Percentiles rank a stretch among this genome's conserved stretches.
phyloP scores from a whole-genome alignment of 2,329 filamentous ascomycete species.

The Sarocladiaceae sp. region DNA sequence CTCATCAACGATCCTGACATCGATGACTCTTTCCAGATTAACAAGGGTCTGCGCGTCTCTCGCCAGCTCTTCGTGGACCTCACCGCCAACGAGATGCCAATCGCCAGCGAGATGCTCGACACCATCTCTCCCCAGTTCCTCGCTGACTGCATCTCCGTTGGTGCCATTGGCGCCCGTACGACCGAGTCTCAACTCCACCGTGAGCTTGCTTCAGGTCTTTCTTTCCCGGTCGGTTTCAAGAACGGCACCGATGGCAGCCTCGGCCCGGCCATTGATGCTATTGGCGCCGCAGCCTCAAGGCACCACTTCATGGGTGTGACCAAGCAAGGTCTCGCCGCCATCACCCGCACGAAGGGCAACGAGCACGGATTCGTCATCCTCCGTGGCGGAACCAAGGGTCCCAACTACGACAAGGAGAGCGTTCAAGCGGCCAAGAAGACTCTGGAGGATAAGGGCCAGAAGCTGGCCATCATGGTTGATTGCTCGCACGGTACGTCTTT shows the following conservation, averaged over 20 bases:
- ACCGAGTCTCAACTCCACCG: slow-evolving; percentile 96
- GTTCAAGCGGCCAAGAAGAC: slow-evolving; percentile 74
- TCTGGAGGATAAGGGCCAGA: slow-evolving; percentile 74
- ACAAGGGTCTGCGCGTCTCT: slow-evolving; percentile 92
- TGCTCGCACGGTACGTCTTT: slow-evolving; percentile 77
- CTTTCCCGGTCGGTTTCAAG: slow-evolving; percentile 98
- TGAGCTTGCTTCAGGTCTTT: slow-evolving; percentile 88
- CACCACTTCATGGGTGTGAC: slow-evolving; percentile 99
- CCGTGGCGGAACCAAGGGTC: slow-evolving; percentile 82
- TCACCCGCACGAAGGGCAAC: slow-evolving; percentile 88
- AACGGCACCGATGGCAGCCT: slow-evolving; percentile 95
- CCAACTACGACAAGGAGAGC: slow-evolving; percentile 86
- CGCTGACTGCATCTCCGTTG: slow-evolving; percentile 89
- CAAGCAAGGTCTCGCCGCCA: slow-evolving; percentile 92
- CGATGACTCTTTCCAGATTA: slow-evolving; percentile 95
- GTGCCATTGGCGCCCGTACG: slow-evolving; percentile 90
- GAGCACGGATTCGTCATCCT: slow-evolving; percentile 97
- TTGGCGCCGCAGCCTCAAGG: slow-evolving; percentile 74
- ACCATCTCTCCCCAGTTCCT: slow-evolving; percentile 98
- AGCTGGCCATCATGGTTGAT: slow-evolving; percentile 92
- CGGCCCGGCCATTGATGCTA: slow-evolving; percentile 89
- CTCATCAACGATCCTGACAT: slow-evolving; percentile 99
- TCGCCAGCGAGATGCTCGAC: slow-evolving; percentile 97
- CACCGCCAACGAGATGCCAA: slow-evolving; percentile 81
- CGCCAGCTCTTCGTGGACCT: slow-evolving; percentile 90